These are phyloP conservation scores for Naganishia kalamii DNA, from an alignment of 768 basidiomycete genomes.

Conservation along the genomic window DNA sequence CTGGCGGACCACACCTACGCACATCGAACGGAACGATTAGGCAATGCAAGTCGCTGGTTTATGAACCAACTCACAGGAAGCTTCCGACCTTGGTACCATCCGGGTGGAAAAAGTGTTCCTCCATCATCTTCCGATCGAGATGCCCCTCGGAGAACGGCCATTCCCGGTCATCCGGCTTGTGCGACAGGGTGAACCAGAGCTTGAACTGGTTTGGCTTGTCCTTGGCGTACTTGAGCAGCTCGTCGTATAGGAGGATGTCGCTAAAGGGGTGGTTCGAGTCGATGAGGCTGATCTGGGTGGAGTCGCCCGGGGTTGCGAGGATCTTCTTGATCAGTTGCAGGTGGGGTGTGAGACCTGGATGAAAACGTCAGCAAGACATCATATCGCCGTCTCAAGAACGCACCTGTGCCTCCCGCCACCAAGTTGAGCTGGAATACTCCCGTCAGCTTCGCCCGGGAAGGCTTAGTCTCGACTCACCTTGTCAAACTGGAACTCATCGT, in stretches of 20 bases:
- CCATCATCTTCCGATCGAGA: constrained; percentile 20
- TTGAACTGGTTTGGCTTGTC: constrained; percentile 11
- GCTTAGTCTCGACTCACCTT: background rate
- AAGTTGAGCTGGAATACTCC: constrained; percentile 5
- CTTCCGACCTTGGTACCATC: constrained; percentile 16
- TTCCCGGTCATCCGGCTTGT: constrained; percentile 10
- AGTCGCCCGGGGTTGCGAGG: constrained; percentile 1
- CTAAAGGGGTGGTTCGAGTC: constrained; percentile 18
- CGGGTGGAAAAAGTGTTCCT: constrained; percentile 14
- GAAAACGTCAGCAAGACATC: background rate
- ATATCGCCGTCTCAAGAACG: too few species aligned
- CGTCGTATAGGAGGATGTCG: constrained; percentile 24
- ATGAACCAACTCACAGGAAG: constrained; percentile 18
- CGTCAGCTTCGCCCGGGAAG: background rate
- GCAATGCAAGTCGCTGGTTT: background rate
- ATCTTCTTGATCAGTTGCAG: constrained; percentile 22
- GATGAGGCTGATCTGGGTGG: constrained; percentile 15
- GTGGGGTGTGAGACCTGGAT: constrained; percentile 21
- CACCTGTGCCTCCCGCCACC: constrained; percentile 20
- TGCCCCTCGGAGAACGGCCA: constrained; percentile 18
- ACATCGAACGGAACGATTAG: background rate
- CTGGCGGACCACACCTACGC: constrained; percentile 11
- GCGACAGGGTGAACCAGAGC: constrained; percentile 19
- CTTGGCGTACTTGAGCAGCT: constrained; percentile 13
- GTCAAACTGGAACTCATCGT: constrained; percentile 19